phyloP scores from a whole-genome alignment of 495 filamentous ascomycete genomes.

The Neurospora sp. region DNA sequence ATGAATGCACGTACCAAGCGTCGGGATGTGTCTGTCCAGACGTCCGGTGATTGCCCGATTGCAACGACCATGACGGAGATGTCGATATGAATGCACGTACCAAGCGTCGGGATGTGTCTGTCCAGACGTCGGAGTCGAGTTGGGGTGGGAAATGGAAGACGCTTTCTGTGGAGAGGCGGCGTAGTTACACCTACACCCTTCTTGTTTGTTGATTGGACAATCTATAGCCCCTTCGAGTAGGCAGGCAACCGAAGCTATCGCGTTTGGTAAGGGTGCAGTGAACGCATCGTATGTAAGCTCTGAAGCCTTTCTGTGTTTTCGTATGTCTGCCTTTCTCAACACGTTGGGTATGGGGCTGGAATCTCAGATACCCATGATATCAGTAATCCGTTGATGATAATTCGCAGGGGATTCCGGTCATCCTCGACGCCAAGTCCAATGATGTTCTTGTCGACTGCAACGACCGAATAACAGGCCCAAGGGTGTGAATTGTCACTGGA shows the following conservation, averaged over 20 bases:
- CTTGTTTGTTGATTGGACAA: background rate
- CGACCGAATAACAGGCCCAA: background rate
- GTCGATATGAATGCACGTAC: background rate
- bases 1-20: background rate
- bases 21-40: background rate
- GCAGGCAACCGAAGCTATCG: background rate
- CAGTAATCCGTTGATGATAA: background rate
- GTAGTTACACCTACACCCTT: background rate
- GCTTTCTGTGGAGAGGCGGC: background rate
- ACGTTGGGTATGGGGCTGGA: background rate
- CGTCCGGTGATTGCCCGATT: background rate
- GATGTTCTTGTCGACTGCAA: background rate
- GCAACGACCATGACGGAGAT: background rate
- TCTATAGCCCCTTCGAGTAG: background rate
- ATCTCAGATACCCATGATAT: background rate
- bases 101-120: background rate
- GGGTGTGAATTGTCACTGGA: background rate
- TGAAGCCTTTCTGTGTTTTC: background rate
- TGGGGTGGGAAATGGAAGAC: background rate
- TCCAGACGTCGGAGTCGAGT: background rate
- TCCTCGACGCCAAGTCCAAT: background rate
- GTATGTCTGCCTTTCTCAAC: background rate
- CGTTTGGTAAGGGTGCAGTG: background rate
- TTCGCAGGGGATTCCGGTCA: background rate
- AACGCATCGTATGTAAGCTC: background rate